Percentiles rank a stretch among this genome's conserved stretches.
Evolutionary conservation across 108 stramenopile genomes (phyloP).

Genomic region (Cyclotella kingstonii): DNA sequence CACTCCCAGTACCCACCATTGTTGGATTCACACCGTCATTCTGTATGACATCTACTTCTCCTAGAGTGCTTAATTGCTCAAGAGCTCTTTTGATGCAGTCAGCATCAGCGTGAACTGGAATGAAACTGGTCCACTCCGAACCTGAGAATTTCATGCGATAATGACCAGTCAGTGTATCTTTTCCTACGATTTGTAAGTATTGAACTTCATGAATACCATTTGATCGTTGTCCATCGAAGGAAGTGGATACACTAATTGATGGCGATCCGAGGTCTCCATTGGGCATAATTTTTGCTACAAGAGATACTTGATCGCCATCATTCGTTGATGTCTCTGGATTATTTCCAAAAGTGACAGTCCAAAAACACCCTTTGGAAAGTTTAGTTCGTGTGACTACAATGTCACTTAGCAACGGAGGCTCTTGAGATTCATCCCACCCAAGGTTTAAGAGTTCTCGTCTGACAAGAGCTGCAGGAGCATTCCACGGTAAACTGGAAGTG

Average conservation of each 20-base stretch:
- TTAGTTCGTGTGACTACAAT: constrained; percentile 41
- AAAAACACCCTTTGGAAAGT: constrained; percentile 55
- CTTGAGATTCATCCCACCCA: constrained; percentile 50
- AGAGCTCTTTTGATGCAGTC: constrained; percentile 62
- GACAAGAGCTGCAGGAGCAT: constrained; percentile 49
- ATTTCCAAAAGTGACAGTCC: constrained; percentile 62
- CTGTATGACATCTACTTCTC: constrained; percentile 39
- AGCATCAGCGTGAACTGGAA: constrained; percentile 49
- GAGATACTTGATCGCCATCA: constrained; percentile 53
- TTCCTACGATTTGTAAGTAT: constrained; percentile 45
- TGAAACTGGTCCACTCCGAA: constrained; percentile 45
- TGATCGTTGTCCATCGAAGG: constrained; percentile 37
- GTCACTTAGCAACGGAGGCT: constrained; percentile 37
- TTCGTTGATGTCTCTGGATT: constrained; percentile 38
- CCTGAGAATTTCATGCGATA: constrained; percentile 63
- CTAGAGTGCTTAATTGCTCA: constrained; percentile 42
- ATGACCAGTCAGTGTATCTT: constrained; percentile 39
- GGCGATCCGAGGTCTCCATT: constrained; percentile 43
- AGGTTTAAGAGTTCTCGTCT: constrained; percentile 60
- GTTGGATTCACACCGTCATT: constrained; percentile 41
- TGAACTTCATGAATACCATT: constrained; percentile 48
- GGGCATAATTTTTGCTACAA: constrained; percentile 23
- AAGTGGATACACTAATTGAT: constrained; percentile 38
- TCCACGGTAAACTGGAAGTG: constrained; percentile 51
- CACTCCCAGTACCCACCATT: constrained; percentile 20